phyloP scores from a whole-genome alignment of 2,329 filamentous ascomycete species.

The Coniella vitis region DNA sequence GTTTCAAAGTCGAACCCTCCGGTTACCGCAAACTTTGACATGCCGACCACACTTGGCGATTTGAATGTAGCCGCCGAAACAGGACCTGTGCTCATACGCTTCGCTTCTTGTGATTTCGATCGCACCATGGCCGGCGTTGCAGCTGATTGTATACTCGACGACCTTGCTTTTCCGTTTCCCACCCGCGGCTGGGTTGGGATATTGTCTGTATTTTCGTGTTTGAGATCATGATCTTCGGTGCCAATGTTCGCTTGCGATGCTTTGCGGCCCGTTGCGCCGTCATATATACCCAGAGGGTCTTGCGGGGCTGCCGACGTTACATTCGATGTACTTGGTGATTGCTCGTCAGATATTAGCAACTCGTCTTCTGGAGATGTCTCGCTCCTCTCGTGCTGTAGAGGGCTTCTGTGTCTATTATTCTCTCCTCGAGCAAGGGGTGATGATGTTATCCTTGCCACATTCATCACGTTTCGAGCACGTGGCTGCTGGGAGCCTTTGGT shows the following conservation, averaged over 20 bases:
- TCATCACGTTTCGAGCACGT: neutral
- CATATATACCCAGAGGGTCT: neutral
- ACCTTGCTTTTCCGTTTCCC: neutral
- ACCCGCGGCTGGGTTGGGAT: neutral
- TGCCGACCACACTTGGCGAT: slow-evolving; percentile 17
- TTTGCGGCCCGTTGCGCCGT: slow-evolving; percentile 1
- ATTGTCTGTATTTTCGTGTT: neutral
- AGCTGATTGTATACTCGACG: neutral
- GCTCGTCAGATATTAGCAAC: slow-evolving; percentile 2
- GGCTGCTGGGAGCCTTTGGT: slow-evolving; percentile 3
- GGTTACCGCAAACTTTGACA: slow-evolving; percentile 19
- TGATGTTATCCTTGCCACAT: neutral
- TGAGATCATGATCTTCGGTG: neutral
- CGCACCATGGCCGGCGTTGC: slow-evolving; percentile 9
- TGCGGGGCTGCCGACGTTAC: neutral
- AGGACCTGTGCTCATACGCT: slow-evolving; percentile 14
- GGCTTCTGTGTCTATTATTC: neutral
- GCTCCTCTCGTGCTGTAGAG: neutral
- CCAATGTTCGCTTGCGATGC: neutral
- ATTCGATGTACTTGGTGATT: neutral
- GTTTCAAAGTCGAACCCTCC: slow-evolving; percentile 24
- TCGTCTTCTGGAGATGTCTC: neutral
- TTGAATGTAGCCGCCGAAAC: slow-evolving; percentile 15
- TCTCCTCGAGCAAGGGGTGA: neutral
- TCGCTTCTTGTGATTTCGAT: slow-evolving; percentile 13